A percentile compares a stretch with the other conserved stretches of the same genome.
Conservation (phyloP, 148 eudicot genomes). For the Nepenthes gracilis region DNA sequence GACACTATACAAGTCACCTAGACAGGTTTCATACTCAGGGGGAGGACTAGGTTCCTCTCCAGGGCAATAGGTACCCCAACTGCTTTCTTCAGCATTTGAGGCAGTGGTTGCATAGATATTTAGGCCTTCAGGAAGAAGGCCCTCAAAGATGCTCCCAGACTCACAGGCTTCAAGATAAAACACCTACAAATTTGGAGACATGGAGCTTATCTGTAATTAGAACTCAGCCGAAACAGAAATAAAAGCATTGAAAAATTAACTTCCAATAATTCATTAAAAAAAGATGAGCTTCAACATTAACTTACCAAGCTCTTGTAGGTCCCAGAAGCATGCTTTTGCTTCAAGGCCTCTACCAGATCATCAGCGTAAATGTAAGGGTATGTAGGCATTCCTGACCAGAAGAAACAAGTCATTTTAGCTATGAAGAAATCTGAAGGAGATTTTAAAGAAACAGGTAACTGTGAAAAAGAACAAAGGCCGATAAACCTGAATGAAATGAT, state of each 20-base stretch:
- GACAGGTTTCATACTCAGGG: conserved; percentile 75
- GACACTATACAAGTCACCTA: conserved; percentile 84
- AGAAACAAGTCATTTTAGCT: background rate
- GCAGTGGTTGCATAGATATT: conserved; percentile 91
- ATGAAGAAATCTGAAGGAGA: background rate
- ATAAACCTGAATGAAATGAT: no score
- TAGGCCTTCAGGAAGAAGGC: conserved; percentile 74
- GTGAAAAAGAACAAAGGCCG: no score
- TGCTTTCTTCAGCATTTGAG: conserved; percentile 75
- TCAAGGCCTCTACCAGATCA: conserved; percentile 56
- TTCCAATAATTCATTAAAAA: background rate
- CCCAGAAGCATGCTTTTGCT: conserved; percentile 78
- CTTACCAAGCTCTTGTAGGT: conserved; percentile 87
- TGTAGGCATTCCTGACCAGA: conserved; percentile 71
- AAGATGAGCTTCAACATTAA: background rate
- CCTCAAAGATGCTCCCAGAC: conserved; percentile 90
- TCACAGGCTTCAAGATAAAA: conserved; percentile 95
- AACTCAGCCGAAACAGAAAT: background rate
- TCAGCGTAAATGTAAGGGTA: conserved; percentile 75
- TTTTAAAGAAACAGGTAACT: background rate
- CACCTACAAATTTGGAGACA: conserved; percentile 33
- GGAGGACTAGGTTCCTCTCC: conserved; percentile 80
- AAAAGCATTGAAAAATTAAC: background rate
- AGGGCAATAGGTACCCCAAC: conserved; percentile 97
- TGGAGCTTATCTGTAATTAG: background rate